Evolutionary conservation across 1,139 yeast genomes (phyloP).

Genomic region (Suhomyces yuchorum): DNA sequence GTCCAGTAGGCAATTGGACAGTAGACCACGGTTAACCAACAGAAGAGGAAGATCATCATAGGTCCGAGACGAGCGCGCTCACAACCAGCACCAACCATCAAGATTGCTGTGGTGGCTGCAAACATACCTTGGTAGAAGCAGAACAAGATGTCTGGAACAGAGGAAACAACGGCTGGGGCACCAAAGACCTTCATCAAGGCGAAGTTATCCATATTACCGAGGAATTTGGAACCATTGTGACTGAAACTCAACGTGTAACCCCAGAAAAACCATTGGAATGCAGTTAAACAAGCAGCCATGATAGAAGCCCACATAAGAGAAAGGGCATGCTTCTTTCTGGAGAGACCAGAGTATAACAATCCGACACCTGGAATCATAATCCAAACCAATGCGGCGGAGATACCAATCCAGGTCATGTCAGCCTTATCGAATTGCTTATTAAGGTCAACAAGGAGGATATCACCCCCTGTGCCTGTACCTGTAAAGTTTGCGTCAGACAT

Average conservation of each 20-base stretch:
- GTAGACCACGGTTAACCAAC: slow-evolving; percentile 96
- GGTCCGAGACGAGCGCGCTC: slow-evolving; percentile 97
- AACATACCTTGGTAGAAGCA: slow-evolving; percentile 96
- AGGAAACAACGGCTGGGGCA: slow-evolving; percentile 66
- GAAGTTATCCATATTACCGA: slow-evolving; percentile 81
- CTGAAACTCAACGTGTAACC: slow-evolving; percentile 89
- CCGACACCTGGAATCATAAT: slow-evolving; percentile 96
- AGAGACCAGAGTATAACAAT: slow-evolving; percentile 82
- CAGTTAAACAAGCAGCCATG: slow-evolving; percentile 78
- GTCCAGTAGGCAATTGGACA: slow-evolving; percentile 97
- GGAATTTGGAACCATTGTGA: slow-evolving; percentile 61
- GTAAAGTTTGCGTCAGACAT: slow-evolving; percentile 33
- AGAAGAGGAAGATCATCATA: slow-evolving; percentile 88
- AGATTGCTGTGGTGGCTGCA: slow-evolving; percentile 86
- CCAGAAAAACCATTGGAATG: slow-evolving; percentile 98
- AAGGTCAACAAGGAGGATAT: slow-evolving; percentile 70
- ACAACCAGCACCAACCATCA: slow-evolving; percentile 96
- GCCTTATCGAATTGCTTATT: slow-evolving; percentile 72
- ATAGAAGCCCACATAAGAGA: slow-evolving; percentile 92
- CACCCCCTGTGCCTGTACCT: slow-evolving; percentile 74
- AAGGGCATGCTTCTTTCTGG: slow-evolving; percentile 90
- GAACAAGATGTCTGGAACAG: slow-evolving; percentile 84
- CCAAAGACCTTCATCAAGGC: slow-evolving; percentile 80
- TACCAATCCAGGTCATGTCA: slow-evolving; percentile 88
- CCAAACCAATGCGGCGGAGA: slow-evolving; percentile 79